Evolutionary conservation across 192 early-diverging fungal genomes (phyloP), one percentile per base, ranked within the genome.

Genomic region (Entomortierella lignicola): DNA sequence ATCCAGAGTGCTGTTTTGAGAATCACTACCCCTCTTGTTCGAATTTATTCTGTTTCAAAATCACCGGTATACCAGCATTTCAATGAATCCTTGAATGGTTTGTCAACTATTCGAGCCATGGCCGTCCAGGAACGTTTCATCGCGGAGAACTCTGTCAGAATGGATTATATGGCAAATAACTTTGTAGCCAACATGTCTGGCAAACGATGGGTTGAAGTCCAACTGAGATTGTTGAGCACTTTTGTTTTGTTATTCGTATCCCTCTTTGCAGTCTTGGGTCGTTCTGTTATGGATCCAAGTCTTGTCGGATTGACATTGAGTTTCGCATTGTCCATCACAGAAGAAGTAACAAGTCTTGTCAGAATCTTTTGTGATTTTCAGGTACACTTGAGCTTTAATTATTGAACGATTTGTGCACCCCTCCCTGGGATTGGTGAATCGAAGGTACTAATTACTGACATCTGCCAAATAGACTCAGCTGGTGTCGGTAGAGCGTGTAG

Each of bases 241-340:
- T 23, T 63, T 25, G 60, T 77, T 1, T 21, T 68, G 42, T 32
- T 77, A 8, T 56, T 59, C 51, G 60, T 66, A 1, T 55, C 73
- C 0, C 31, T 77, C 15, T 63, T 77, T 30, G 66, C 66, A 0
- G 73, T 77, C n/a, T 34, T 77, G 18, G 65, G 60, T 8, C 52
- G 73, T 4, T 50, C 39, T 1, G 11, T 71, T 30, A 83, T 96
- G 32, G 89, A 93, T 59, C 88, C 96, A 2, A 95, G 95, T 31
- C 83, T 94, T 73, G 94, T 94, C 17, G 97, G 94, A 34, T 87
- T 98, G 53, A 85, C 89, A n/a, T 81, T 98, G 18, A 89, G 90
- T 68, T 97, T 96, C 64, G 87, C 97, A 0, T 72, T 95, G 17
- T 86, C 89, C 42, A 94, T 98, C 81, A 92, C 93, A 3, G 87